Base-by-base conservation (phyloP, 1,139 yeast species). In the Groenewaldozyma auringiensis region DNA sequence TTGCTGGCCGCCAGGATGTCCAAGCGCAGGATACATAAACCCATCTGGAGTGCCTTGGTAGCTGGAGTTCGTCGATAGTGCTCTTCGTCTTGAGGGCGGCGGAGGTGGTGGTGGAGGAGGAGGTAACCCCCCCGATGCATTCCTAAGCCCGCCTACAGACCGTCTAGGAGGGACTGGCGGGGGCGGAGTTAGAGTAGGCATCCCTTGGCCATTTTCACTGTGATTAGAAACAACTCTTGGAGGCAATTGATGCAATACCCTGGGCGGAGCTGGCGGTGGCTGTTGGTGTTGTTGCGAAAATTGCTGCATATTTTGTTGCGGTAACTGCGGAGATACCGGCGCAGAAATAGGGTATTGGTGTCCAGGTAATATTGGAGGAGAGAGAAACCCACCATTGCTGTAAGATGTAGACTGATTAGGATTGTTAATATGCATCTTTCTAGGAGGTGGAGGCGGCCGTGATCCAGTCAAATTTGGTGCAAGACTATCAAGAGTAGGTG, bases 11-110 rank as follows among this genome's bases (percentile, higher is more conserved):
- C 44, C 45, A 4, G 35, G 34, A 21, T 31, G 45, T 14, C 38
- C 43, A 16, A 32, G 3, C 4, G 22, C 37, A 9, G 45, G 34
- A 18, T 32, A 41, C 14, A 39, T 37, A 21, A 22, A 27, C 33
- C 17, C 11, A 18, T 14, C 27, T 6, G 36, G 21, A 29, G 31
- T 40, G 29, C 13, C 45, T 38, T 25, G 50, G 55, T 11, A 17
- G 18, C 32, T 36, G 11, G 56, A 53, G 2, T 57, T 57, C 20
- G 54, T 49, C 2, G 61, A 54, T 0, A 59, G 56, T 1, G 56
- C 58, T 18, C 60, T 34, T 16, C 56, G 46, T 35, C 57, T 44
- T n/a, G 57, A 47, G 8, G 58, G 57, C 18, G 56, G 57, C 2
- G 57, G 57, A 11, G 59, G 58, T 2, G 55, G 54, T 2, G 51